Percentiles rank a stretch among this genome's conserved stretches.
These are phyloP conservation scores for Xanthoceras sorbifolium DNA, from an alignment of 345 rosid species.

Conservation along the genomic window DNA sequence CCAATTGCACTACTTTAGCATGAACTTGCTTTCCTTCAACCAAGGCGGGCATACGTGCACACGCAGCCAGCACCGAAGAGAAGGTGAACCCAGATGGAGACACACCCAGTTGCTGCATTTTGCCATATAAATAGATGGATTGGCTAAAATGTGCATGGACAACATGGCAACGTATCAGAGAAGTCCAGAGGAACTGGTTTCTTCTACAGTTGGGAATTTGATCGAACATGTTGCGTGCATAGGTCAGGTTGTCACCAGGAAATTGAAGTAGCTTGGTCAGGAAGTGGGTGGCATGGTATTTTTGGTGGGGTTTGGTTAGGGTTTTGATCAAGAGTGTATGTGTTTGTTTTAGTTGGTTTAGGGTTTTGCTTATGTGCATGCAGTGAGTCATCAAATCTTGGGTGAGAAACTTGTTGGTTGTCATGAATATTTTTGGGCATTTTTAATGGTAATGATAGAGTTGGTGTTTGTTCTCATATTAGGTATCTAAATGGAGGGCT, in stretches of 20 bases:
- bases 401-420: neutral
- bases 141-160: constrained; percentile 20
- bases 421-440: constrained; percentile 15
- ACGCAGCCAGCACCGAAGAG: constrained; percentile 73
- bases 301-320: constrained; percentile 5
- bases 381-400: constrained; percentile 9
- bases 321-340: constrained; percentile 35
- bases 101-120: constrained; percentile 36
- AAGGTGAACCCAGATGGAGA: constrained; percentile 50
- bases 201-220: constrained; percentile 32
- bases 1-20: constrained; percentile 47
- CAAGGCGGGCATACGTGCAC: constrained; percentile 46
- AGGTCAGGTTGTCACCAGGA: constrained; percentile 32
- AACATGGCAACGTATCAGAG: constrained; percentile 37
- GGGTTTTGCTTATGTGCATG: constrained; percentile 22
- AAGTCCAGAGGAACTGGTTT: constrained; percentile 35
- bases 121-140: constrained; percentile 31
- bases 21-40: constrained; percentile 55
- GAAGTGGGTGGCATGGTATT: constrained; percentile 11
- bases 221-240: constrained; percentile 44
- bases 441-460: neutral
- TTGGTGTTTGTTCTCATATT: neutral
- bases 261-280: constrained; percentile 17
- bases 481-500: neutral
- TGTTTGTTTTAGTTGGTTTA: constrained; percentile 34